phyloP scores from a whole-genome alignment of 495 filamentous ascomycete species.

The Parathielavia hyrcaniae region DNA sequence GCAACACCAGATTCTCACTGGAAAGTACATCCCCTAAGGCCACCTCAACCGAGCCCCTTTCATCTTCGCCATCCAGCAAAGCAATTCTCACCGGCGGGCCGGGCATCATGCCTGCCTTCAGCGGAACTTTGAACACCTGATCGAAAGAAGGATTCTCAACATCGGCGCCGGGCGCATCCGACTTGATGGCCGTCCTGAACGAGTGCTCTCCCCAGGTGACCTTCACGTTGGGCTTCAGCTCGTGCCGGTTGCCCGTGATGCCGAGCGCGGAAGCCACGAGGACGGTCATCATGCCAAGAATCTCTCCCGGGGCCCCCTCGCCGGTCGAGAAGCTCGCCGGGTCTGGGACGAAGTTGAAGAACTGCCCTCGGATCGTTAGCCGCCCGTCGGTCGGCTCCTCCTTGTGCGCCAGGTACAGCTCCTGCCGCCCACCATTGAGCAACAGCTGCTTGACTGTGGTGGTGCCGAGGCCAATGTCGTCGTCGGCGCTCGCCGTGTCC shows the following conservation, averaged over 20 bases:
- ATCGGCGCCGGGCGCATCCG: conserved; percentile 36
- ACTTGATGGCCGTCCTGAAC: conserved; percentile 35
- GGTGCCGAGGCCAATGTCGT: conserved; percentile 37
- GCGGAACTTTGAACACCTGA: conserved; percentile 32
- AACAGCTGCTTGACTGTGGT: conserved; percentile 37
- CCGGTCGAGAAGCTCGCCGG: conserved; percentile 26
- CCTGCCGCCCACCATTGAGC: conserved; percentile 30
- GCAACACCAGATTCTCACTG: conserved; percentile 29
- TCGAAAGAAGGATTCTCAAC: conserved; percentile 42
- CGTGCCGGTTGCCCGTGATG: conserved; percentile 31
- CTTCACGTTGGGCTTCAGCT: conserved; percentile 39
- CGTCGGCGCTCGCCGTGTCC: conserved; percentile 32
- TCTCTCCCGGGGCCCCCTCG: conserved; percentile 15
- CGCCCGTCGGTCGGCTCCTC: conserved; percentile 28
- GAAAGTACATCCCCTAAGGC: conserved; percentile 33
- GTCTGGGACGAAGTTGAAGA: conserved; percentile 33
- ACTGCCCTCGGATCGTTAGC: conserved; percentile 31
- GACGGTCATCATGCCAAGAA: conserved; percentile 34
- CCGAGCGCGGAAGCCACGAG: conserved; percentile 33
- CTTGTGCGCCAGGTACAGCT: conserved; percentile 33
- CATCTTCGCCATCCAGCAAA: conserved; percentile 33
- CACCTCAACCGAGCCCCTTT: conserved; percentile 33
- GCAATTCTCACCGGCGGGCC: conserved; percentile 29
- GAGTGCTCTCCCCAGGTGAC: conserved; percentile 33
- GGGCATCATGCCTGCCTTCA: conserved; percentile 30